A percentile compares a stretch with the other conserved stretches of the same genome.
Conservation (phyloP, 345 rosid genomes). For the Pistacia atlantica region DNA sequence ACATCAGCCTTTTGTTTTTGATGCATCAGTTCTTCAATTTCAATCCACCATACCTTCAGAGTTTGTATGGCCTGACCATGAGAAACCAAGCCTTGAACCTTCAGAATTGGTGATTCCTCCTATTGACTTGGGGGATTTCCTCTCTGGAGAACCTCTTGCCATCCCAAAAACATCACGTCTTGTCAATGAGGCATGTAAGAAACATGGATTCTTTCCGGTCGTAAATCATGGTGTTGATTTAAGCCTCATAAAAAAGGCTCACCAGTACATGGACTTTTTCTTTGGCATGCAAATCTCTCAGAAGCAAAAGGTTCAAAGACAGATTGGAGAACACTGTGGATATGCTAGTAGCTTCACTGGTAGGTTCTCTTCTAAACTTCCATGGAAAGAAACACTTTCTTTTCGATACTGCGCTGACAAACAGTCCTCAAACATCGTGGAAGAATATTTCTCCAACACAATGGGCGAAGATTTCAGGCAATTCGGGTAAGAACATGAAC, state of each 20-base stretch:
- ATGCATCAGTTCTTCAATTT: constrained; percentile 45
- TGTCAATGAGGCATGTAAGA: constrained; percentile 66
- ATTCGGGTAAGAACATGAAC: constrained; percentile 56
- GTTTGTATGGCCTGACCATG: constrained; percentile 90
- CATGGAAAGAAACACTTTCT: constrained; percentile 94
- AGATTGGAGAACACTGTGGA: constrained; percentile 65
- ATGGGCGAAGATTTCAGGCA: constrained; percentile 65
- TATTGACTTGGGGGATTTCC: constrained; percentile 56
- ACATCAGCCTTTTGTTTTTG: constrained; percentile 43
- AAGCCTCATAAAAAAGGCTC: constrained; percentile 50
- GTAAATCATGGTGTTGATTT: constrained; percentile 74
- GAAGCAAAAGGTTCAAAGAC: constrained; percentile 70
- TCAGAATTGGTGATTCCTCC: constrained; percentile 65
- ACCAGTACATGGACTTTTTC: constrained; percentile 50
- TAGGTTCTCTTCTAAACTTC: constrained; percentile 76
- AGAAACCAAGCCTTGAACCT: constrained; percentile 50
- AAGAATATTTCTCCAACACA: constrained; percentile 46
- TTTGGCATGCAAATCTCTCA: constrained; percentile 51
- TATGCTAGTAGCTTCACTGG: constrained; percentile 89
- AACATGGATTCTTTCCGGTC: constrained; percentile 81
- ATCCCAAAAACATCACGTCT: constrained; percentile 43
- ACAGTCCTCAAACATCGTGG: constrained; percentile 24
- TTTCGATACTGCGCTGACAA: constrained; percentile 50
- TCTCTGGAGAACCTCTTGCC: constrained; percentile 50
- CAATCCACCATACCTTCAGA: constrained; percentile 61